These are phyloP conservation scores for Brassica rapa DNA, from an alignment of 345 rosid genomes.

Conservation along the genomic window DNA sequence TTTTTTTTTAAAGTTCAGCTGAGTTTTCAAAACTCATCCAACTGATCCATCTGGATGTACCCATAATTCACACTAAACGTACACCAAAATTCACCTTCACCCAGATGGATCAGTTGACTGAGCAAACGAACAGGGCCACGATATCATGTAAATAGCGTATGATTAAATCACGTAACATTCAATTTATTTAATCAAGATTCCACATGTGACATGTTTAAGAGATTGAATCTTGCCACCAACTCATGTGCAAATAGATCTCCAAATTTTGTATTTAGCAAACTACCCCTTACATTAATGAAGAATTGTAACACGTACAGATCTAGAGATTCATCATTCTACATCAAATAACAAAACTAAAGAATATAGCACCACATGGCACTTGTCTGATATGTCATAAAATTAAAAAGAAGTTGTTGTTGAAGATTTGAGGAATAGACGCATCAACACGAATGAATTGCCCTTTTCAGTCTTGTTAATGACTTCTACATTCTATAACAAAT, in stretches of 20 bases:
- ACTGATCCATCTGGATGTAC: too few relatives aligned
- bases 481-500: background rate
- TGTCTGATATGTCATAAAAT: background rate
- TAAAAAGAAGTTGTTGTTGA: background rate
- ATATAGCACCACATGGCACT: background rate
- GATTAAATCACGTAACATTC: background rate
- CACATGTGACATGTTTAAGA: background rate
- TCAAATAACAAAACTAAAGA: background rate
- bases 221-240: background rate
- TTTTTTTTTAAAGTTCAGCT: too few relatives aligned
- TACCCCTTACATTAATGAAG: background rate
- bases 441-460: background rate
- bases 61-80: too few relatives aligned
- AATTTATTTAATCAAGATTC: background rate
- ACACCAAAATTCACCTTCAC: too few relatives aligned
- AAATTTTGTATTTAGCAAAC: background rate
- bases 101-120: too few relatives aligned
- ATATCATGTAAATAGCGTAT: background rate
- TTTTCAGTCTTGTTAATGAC: background rate
- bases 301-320: slow-evolving; percentile 2
- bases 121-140: too few relatives aligned
- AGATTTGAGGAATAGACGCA: background rate
- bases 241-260: background rate
- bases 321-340: background rate
- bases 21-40: too few relatives aligned